Evolutionary conservation across 352 stramenopile species (phyloP), one percentile per base, ranked within the genome.

Genomic region (Globisporangium splendens): DNA sequence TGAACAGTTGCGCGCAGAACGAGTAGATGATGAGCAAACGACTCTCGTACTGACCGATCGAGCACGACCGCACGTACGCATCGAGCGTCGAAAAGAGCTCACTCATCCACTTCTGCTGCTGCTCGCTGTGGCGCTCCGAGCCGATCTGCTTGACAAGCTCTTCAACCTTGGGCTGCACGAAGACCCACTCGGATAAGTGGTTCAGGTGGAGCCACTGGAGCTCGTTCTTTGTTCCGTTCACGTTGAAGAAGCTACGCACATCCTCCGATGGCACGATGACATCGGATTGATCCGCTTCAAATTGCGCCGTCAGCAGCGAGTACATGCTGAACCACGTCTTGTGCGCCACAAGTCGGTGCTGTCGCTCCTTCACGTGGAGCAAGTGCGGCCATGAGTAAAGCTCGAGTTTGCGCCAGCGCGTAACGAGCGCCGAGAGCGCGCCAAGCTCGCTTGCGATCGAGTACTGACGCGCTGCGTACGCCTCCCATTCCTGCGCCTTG

Each of bases 401-500:
- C 70, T 99, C 98, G 7, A 99, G 74, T 56, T 98, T 98, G 54
- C 98, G 86, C 98, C 98, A 99, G 15, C 89, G 83, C 31, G 96
- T 96, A 13, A 99, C 97, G 14, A 99, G 73, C 8, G 77, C 72
- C 31, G 92, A 98, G 4, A 99, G 79, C 46, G 93, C 77, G 35
- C 72, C 59, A 5, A 99, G 80, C 61, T 98, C 79, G 18, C 88
- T 81, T 6, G 89, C 84, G 20, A 99, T 88, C 49, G 91, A 91
- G 38, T 98, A 97, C 4, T 94, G 75, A 8, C 85, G 75, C 22
- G 96, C 95, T 11, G 96, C 95, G 64, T 98, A 97, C 50, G 96
- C 88, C 60, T 99, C 96, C 98, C 98, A 99, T 43, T 99, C 97
- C 69, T 99, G 97, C 5, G 97, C 88, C 59, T 98, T 97, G 18